Evolutionary conservation across 345 rosid genomes (phyloP), one percentile per base, ranked within the genome.

Genomic region (Erucastrum elatum): DNA sequence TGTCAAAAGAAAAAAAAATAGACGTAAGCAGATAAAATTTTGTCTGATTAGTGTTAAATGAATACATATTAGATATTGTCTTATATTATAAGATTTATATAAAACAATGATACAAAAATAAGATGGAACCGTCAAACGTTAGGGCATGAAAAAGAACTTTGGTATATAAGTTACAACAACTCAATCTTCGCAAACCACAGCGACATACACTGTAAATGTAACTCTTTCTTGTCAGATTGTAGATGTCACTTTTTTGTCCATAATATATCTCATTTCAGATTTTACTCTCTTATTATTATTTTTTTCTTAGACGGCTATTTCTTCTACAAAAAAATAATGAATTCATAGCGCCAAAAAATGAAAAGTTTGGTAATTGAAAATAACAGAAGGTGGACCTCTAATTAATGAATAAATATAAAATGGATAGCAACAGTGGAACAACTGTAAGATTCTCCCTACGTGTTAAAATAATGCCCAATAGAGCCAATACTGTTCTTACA

Each of bases 371-470:
- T 59, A 67, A 2, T 9, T 60, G 77, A 78, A 66, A 79, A 60
- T 34, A 79, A 49, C 74, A 67, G 26, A 79, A 73, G 37, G 59
- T 73, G 74, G 78, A 79, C 78, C 75, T 80, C 34, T 67, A 16
- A 79, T 34, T 67, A 67, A 68, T 67, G 16, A 27, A 15, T 27
- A 69, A 62, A 62, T 25, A 49, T 27, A 37, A 74, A 74, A 79
- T 37, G 27, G 66, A 74, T 51, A 79, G 70, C 60, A 41, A 74
- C 66, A 80, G 75, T 80, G 75, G 79, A 74, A 80, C 82, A 80
- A 80, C 82, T 62, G 82, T 80, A 74, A 80, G 79, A 80, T 80
- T 74, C 82, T 21, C 61, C 62, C 53, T 68, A 63, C 79, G 75
- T 69, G 79, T 80, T 80, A 80, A 69, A 80, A 62, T 80, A 80